A percentile compares a stretch with the other conserved stretches of the same genome.
Evolutionary conservation across 1,139 yeast species (phyloP).

Genomic region (Yamadazyma buinensis): DNA sequence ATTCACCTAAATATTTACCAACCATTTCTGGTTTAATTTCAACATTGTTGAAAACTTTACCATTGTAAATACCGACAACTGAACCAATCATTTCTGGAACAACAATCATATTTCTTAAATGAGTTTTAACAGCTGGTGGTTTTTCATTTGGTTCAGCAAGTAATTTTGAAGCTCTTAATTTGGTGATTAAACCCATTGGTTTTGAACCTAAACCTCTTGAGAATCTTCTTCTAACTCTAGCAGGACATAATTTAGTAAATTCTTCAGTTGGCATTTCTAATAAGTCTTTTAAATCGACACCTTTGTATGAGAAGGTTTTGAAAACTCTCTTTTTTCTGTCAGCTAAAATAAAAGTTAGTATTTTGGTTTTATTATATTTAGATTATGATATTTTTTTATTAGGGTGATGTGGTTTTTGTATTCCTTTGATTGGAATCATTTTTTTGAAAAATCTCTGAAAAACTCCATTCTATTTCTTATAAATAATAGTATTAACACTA

Average conservation of each 20-base stretch:
- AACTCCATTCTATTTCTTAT: too few relatives aligned
- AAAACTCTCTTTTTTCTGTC: slow-evolving; percentile 85
- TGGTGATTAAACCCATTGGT: slow-evolving; percentile 96
- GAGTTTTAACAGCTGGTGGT: slow-evolving; percentile 98
- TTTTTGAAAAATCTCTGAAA: too few relatives aligned
- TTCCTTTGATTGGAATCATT: too few relatives aligned
- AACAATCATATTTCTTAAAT: slow-evolving; percentile 97
- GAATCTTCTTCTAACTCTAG: slow-evolving; percentile 99
- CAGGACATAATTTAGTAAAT: slow-evolving; percentile 93
- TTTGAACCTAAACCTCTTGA: slow-evolving; percentile 95
- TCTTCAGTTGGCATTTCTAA: slow-evolving; percentile 95
- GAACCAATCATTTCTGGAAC: slow-evolving; percentile 99
- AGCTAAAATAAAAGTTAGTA: slow-evolving; percentile 39
- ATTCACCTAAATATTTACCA: slow-evolving; percentile 99
- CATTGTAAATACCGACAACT: slow-evolving; percentile 98
- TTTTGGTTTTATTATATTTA: too few relatives aligned
- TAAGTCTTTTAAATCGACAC: slow-evolving; percentile 95
- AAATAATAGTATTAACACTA: too few relatives aligned
- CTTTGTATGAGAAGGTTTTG: slow-evolving; percentile 98
- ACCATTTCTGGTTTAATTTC: slow-evolving; percentile 99
- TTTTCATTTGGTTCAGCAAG: slow-evolving; percentile 92
- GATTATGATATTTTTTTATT: not conserved
- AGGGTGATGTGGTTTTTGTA: too few relatives aligned
- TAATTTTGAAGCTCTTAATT: slow-evolving; percentile 96
- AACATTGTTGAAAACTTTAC: slow-evolving; percentile 99